These are phyloP conservation scores for Cicer pinnatifidum DNA, from an alignment of 306 rosid genomes.

Conservation along the genomic window DNA sequence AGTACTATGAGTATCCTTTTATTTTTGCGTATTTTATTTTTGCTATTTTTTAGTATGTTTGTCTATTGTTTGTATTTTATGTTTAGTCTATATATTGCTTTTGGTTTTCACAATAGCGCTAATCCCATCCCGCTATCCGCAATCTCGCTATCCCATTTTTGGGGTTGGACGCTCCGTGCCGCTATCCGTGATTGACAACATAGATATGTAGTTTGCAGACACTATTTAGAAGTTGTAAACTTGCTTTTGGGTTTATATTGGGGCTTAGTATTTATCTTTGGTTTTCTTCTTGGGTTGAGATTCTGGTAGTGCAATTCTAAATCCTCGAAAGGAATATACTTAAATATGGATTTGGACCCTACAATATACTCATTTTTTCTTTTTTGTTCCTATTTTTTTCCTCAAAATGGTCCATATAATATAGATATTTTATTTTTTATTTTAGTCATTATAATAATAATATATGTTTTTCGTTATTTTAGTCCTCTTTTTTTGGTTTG, in stretches of 20 bases:
- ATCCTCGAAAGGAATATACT: slow-evolving; percentile 6
- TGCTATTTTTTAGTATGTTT: too few species aligned
- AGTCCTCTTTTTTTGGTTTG: neutral
- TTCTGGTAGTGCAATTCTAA: slow-evolving; percentile 26
- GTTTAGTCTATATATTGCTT: too few species aligned
- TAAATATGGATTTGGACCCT: neutral
- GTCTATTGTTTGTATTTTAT: too few species aligned
- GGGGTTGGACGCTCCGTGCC: too few species aligned
- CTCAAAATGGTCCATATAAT: neutral
- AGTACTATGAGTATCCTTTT: too few species aligned
- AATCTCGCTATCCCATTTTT: too few species aligned
- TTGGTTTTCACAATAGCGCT: too few species aligned
- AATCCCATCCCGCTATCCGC: too few species aligned
- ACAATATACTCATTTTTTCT: neutral
- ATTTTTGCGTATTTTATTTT: too few species aligned
- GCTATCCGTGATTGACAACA: too few species aligned
- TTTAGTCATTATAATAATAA: neutral
- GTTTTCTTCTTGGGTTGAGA: slow-evolving; percentile 19
- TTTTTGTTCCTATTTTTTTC: neutral
- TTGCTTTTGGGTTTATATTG: neutral
- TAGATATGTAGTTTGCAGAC: neutral
- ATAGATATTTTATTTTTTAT: too few species aligned
- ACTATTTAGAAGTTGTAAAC: neutral
- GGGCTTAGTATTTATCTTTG: neutral
- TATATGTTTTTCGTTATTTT: too few species aligned